Evolutionary conservation across 805 yeast genomes (phyloP), one percentile per base, ranked within the genome.

Genomic region (Ogataea methylovora): DNA sequence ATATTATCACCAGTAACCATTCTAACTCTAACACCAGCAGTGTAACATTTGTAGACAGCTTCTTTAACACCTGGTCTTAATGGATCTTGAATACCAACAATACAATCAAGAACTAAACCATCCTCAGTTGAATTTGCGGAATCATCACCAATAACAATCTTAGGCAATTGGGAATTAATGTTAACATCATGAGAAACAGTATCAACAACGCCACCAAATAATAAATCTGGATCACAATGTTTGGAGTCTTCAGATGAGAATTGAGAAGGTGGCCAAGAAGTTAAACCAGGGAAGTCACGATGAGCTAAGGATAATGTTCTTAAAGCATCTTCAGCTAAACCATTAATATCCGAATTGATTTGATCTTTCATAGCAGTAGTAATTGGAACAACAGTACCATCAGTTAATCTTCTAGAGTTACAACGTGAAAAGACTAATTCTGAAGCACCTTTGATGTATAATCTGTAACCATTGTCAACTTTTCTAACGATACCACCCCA

Each of bases 1-100:
- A 90, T 56, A 52, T 90, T 90, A 58, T 92, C 99, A 58, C 99
- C 99, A 15, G 99, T 92, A 29, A 92, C 97, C 98, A 92, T 92
- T 46, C 96, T 72, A 14, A 92, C 97, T 17, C 82, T 73, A 17
- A 92, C 97, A 38, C 98, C 97, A 1, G 98, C 97, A 23, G 65
- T 65, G 46, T 76, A 79, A 62, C 98, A 92, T 51, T 82, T 81
- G 26, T 68, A 65, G 20, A 92, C 95, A 2, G 98, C 95, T 28
- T 80, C 78, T n/a, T 76, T 70, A 8, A 92, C 97, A 42, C 96
- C 97, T 5, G 71, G 73, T 48, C 97, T 79, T 39, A 92, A 67
- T 0, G 98, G 98, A 61, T 92, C 98, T 62, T 86, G 90, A 49
- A 92, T 85, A 43, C 97, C 99, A 27, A 88, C 87, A 27, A 90